Conservation (phyloP, 805 yeast genomes). For the Kurtzmaniella fragi region DNA sequence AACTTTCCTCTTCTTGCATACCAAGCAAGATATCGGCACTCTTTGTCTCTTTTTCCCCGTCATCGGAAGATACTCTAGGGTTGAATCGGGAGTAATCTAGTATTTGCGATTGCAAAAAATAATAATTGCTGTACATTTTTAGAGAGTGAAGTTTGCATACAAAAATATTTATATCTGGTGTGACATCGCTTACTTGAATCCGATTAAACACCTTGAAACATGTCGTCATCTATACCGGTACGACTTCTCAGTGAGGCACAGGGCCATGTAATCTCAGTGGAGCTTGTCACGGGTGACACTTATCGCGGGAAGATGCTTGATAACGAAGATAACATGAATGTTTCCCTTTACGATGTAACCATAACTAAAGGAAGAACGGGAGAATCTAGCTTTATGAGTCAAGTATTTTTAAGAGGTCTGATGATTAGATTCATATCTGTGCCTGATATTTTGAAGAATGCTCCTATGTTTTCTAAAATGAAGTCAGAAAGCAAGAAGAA, state of each 20-base stretch:
- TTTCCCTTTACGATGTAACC: slow-evolving; percentile 76
- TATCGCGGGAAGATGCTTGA: slow-evolving; percentile 85
- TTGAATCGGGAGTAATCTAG: too few relatives aligned
- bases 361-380: slow-evolving; percentile 71
- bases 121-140: too few relatives aligned
- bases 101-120: too few relatives aligned
- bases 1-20: slow-evolving; percentile 38
- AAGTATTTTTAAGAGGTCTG: slow-evolving; percentile 88
- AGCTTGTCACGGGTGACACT: slow-evolving; percentile 77
- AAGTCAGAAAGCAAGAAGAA: slow-evolving; percentile 55
- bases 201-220: slow-evolving; percentile 9
- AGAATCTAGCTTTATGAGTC: slow-evolving; percentile 66
- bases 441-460: slow-evolving; percentile 83
- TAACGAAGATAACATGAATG: slow-evolving; percentile 92
- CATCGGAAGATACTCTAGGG: too few relatives aligned
- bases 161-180: too few relatives aligned
- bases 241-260: slow-evolving; percentile 82
- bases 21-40: slow-evolving; percentile 36
- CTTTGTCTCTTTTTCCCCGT: slow-evolving; percentile 23
- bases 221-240: slow-evolving; percentile 77
- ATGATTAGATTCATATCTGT: slow-evolving; percentile 78
- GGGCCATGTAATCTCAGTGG: slow-evolving; percentile 83
- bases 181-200: too few relatives aligned
- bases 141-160: too few relatives aligned
- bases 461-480: slow-evolving; percentile 73